Evolutionary conservation across 2,329 filamentous ascomycete genomes (phyloP), one percentile per base, ranked within the genome.

Genomic region (Fusarium hainanense): DNA sequence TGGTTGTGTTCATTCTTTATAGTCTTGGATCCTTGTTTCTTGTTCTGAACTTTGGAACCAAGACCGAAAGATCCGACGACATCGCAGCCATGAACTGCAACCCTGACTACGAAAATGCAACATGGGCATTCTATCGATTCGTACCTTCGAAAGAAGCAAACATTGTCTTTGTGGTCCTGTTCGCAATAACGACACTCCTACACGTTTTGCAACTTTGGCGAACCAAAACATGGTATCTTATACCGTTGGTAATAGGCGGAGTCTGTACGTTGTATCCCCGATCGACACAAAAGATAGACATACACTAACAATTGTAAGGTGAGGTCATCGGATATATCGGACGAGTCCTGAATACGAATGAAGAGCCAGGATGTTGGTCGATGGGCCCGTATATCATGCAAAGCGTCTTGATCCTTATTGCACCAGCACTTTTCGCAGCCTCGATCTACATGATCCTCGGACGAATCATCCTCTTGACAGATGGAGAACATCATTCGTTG

Each of bases 361-460:
- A 85, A 37, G 69, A 75, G n/a, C 79, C 80, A 18, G 80, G 82
- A 1, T 78, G 75, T 21, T 77, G 72, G 65, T 63, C 75, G 4
- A 69, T 82, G 63, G 67, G 72, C 0, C 82, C 46, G 5, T 85
- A 77, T 69, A 76, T 84, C 34, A 73, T 82, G 50, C 80, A 85
- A 66, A 76, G 73, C 11, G 68, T 83, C 2, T 71, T 83, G 32
- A 74, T 79, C 30, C 70, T 79, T 11, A 67, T 83, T 21, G 81
- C 81, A 1, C 82, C 83, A 0, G 79, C 81, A 4, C 70, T 85
- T n/a, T 82, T 83, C 70, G 83, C 83, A 6, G 83, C 82, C 3
- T 79, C 79, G 7, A 82, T 85, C 54, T 85, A 85, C 72, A 85
- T 85, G 83, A 79, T 79, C 5, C 76, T 85, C 7, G 82, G 82